Conservation (phyloP, 257 asterid genomes). For the Ballota nigra region DNA sequence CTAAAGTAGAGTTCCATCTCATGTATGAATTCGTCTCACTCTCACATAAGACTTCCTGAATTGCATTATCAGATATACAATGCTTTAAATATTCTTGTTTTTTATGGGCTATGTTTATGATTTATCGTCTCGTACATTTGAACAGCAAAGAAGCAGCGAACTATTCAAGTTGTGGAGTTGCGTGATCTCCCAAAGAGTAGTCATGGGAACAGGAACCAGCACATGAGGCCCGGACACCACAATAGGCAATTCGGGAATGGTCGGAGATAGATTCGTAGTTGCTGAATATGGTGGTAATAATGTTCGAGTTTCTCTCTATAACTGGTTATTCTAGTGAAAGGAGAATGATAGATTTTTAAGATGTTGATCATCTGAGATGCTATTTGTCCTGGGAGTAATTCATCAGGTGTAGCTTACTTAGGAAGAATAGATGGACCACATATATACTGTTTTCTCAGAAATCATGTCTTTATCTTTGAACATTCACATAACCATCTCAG, state of each 20-base stretch:
- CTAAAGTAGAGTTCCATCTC: neutral
- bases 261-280: slow-evolving; percentile 43
- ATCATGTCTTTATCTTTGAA: slow-evolving; percentile 13
- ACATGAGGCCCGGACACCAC: slow-evolving; percentile 52
- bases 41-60: neutral
- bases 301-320: slow-evolving; percentile 12
- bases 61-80: too few species aligned
- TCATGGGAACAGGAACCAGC: slow-evolving; percentile 48
- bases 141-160: slow-evolving; percentile 81
- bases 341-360: neutral
- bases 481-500: slow-evolving; percentile 8
- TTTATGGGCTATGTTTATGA: neutral
- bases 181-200: slow-evolving; percentile 77
- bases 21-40: too few species aligned
- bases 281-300: slow-evolving; percentile 16
- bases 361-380: slow-evolving; percentile 7
- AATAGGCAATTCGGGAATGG: slow-evolving; percentile 59
- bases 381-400: neutral
- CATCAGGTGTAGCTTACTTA: slow-evolving; percentile 25
- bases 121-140: neutral
- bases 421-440: slow-evolving; percentile 15
- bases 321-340: neutral
- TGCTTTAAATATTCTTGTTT: neutral
- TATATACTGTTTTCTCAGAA: slow-evolving; percentile 13
- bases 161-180: slow-evolving; percentile 82